These are phyloP conservation scores for Plasmodium blacklocki DNA, from an alignment of 169 alveolate species.

Conservation along the genomic window DNA sequence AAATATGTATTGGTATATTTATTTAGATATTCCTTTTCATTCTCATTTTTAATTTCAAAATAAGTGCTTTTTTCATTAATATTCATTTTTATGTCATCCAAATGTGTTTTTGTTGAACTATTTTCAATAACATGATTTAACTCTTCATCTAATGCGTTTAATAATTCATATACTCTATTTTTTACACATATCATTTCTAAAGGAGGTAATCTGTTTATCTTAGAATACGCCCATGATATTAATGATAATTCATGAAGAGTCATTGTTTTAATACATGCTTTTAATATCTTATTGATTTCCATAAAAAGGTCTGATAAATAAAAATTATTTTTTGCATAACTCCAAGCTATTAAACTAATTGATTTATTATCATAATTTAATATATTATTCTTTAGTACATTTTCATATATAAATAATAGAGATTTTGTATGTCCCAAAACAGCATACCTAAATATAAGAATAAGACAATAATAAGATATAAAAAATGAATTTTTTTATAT, in stretches of 20 bases:
- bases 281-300: slow-evolving; percentile 72
- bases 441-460: slow-evolving; percentile 39
- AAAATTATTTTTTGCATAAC: slow-evolving; percentile 73
- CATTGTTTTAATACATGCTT: slow-evolving; percentile 70
- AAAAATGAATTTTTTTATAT: background rate
- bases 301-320: slow-evolving; percentile 71
- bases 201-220: slow-evolving; percentile 74
- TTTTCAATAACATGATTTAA: slow-evolving; percentile 27
- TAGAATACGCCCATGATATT: slow-evolving; percentile 76
- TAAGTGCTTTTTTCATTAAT: slow-evolving; percentile 31
- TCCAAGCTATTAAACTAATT: slow-evolving; percentile 76
- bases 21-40: slow-evolving; percentile 22
- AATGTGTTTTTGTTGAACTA: slow-evolving; percentile 9
- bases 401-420: slow-evolving; percentile 73
- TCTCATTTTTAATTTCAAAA: slow-evolving; percentile 18
- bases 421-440: slow-evolving; percentile 75
- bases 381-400: slow-evolving; percentile 64
- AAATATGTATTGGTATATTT: slow-evolving; percentile 15
- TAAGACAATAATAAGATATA: slow-evolving; percentile 18
- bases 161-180: slow-evolving; percentile 68
- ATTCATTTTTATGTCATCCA: slow-evolving; percentile 17
- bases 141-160: slow-evolving; percentile 65
- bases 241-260: slow-evolving; percentile 75
- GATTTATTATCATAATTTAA: slow-evolving; percentile 70
- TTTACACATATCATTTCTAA: slow-evolving; percentile 71